Conservation (phyloP, 2,329 filamentous ascomycete genomes). For the Aureobasidium leucospermi region DNA sequence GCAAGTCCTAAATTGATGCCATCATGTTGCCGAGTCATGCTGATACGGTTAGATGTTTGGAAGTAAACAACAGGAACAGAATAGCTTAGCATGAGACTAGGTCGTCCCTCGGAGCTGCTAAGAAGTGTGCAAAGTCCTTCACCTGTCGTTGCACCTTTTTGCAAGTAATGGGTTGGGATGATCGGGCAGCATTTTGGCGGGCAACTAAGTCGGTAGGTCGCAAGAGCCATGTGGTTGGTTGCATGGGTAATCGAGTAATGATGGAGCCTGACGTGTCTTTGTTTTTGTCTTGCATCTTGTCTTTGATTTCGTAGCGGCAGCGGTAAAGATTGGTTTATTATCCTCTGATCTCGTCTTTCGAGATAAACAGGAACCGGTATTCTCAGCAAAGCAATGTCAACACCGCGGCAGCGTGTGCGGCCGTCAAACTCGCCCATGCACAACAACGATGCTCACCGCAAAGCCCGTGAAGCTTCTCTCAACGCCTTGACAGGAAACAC, state of each 20-base stretch:
- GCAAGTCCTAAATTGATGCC: background rate
- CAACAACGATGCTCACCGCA: conserved; percentile 51
- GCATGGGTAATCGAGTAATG: background rate
- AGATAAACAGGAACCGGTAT: background rate
- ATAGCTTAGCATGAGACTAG: background rate
- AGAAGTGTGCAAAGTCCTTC: no score
- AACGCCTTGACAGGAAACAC: conserved; percentile 54
- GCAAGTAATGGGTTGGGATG: background rate
- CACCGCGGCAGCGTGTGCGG: conserved; percentile 5
- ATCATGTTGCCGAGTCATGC: conserved; percentile 7
- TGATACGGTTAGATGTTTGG: background rate
- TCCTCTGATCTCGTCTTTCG: background rate
- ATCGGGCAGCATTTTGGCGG: background rate
- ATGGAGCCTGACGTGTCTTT: conserved; percentile 8
- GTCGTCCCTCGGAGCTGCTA: no score
- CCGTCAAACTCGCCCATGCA: conserved; percentile 29
- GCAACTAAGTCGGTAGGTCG: background rate
- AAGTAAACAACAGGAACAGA: background rate
- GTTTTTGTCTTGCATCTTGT: conserved; percentile 6
- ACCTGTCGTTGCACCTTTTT: background rate
- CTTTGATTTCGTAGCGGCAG: background rate
- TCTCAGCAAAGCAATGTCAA: background rate
- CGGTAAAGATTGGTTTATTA: background rate
- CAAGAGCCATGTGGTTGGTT: background rate
- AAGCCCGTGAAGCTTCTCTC: conserved; percentile 63